phyloP scores from a whole-genome alignment of 2,329 filamentous ascomycete species.

The Fusarium equiseti region DNA sequence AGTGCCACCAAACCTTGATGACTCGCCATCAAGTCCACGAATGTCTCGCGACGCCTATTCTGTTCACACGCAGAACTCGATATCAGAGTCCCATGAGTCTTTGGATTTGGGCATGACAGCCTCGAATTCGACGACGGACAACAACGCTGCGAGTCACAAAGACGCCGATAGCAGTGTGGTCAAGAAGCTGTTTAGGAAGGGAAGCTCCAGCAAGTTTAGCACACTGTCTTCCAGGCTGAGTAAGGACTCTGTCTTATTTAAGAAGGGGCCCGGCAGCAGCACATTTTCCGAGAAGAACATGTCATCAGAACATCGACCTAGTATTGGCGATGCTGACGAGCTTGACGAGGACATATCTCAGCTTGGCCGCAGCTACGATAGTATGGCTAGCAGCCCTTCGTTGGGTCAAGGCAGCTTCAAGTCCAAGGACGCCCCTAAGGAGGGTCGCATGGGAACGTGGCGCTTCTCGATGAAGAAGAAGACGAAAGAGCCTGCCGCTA shows the following conservation, averaged over 20 bases:
- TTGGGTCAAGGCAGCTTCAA: conserved; percentile 64
- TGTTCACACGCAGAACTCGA: conserved; percentile 68
- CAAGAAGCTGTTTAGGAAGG: conserved; percentile 72
- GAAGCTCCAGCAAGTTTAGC: conserved; percentile 74
- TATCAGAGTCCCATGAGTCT: conserved; percentile 72
- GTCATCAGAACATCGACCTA: conserved; percentile 66
- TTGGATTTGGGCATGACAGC: conserved; percentile 65
- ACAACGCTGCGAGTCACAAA: conserved; percentile 58
- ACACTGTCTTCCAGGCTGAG: conserved; percentile 65
- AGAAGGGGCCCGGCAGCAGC: conserved; percentile 69
- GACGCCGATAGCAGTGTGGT: conserved; percentile 70
- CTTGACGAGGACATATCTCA: conserved; percentile 59
- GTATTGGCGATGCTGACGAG: conserved; percentile 68
- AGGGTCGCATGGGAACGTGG: conserved; percentile 64
- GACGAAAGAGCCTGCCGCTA: conserved; percentile 59
- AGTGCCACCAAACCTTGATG: conserved; percentile 53
- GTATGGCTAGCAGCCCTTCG: conserved; percentile 67
- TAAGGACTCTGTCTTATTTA: conserved; percentile 67
- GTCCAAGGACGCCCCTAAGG: conserved; percentile 55
- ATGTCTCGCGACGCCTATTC: conserved; percentile 69
- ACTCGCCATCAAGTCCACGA: conserved; percentile 65
- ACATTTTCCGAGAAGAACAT: conserved; percentile 69
- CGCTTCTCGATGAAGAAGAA: conserved; percentile 72
- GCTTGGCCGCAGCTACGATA: conserved; percentile 67
- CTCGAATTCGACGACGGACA: conserved; percentile 70